Evolutionary conservation across 768 basidiomycete genomes (phyloP), one percentile per base, ranked within the genome.

Genomic region (Roridomyces roridus): DNA sequence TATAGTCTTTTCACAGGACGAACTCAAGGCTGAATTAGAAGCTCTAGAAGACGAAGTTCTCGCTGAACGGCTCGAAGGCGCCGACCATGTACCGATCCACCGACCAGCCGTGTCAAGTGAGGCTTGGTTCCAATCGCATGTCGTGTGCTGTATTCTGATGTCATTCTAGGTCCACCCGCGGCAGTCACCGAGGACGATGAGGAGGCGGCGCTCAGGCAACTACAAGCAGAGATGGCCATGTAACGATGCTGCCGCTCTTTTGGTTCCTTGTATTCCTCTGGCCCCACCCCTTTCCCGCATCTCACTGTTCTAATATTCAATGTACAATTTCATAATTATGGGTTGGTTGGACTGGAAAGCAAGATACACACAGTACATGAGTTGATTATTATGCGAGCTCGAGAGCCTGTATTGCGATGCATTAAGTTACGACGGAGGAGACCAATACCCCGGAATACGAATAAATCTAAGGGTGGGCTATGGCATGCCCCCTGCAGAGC

Each of bases 171-270:
- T 64, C 49, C 66, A 75, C 71, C 79, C 56, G 70, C 71, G 65
- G 80, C 77, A 50, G 85, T 82, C 15, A 46, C 46, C 60, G 94
- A 95, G 69, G 92, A 93, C 72, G 94, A 96, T 78, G 96, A 98
- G 72, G 96, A 93, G 62, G 87, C 84, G 40, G 88, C 96, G 73
- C 85, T 98, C 70, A 85, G 82, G 72, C 87, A 92, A 71, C 79
- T 98, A 63, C 96, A 97, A 77, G 95, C 93, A 20, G 84, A 83
- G 37, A 76, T 96, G 68, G 87, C 93, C 20, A 92, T 96, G 89
- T 94, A 79, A 71, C 62, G 26, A 42, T 14, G 43, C 49, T 14
- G 28, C 51, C 41, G 31, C 21, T 46, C 50, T 51, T 46, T 45
- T 48, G 43, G 46, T 58, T 60, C 56, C 57, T 64, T 52, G 50